Base-by-base conservation (phyloP, 805 yeast genomes). In the Kuraishia borneana region DNA sequence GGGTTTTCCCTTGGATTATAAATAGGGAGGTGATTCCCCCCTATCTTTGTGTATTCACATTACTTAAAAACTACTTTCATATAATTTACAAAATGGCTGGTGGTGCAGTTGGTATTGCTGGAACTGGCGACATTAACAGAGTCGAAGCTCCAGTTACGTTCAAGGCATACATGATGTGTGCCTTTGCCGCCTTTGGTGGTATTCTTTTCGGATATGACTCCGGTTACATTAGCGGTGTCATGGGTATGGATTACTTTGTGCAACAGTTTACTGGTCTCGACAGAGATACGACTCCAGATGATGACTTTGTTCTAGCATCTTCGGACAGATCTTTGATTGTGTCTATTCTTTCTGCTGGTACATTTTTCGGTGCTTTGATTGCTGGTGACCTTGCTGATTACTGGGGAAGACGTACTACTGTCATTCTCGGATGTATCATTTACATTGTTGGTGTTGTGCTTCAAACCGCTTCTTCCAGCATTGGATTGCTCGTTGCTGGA, bases 271-370 rank as follows among this genome's bases (percentile, higher is more conserved):
- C 56, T 6, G 42, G 43, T 18, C 45, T 46, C 20, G 43, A 36
- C 17, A 28, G 44, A 26, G 37, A 42, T 16, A 43, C 41, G 26
- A 29, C 42, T 17, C 36, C 45, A 9, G 36, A 38, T 21, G 46
- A 33, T 10, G 36, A 28, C 2, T 49, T 36, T 30, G 51, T 46
- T 17, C 35, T 57, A 3, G 42, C 39, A 2, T 29, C 62, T 2
- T 57, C 51, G 47, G 44, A 53, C 37, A 53, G 53, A 39, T 57
- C 62, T 28, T 48, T 81, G 28, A 71, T 79, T 32, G 79, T 82
- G n/a, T 79, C 84, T n/a, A 73, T 78, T 36, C 62, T 80, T 36
- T 76, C 84, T 13, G 65, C 76, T 36, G 88, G 88, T 42, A 79
- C 85, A 12, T 75, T 76, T 45, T 57, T 65, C 41, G 89, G 88